Base-by-base conservation (phyloP, 2,329 filamentous ascomycete genomes). In the Xylogone sp. region DNA sequence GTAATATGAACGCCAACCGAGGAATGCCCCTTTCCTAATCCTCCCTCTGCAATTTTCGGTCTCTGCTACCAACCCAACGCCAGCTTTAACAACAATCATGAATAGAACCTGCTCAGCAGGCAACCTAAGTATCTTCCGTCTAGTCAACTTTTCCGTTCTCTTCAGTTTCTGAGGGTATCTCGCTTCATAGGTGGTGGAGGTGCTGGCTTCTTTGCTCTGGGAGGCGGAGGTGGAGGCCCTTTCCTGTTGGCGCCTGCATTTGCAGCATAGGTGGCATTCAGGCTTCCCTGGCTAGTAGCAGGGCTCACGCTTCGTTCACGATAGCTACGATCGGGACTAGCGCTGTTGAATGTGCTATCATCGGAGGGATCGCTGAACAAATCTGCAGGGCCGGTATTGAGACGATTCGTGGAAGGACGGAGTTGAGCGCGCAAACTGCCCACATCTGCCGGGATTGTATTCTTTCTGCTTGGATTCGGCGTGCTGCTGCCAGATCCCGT, bases 181-280 rank as follows among this genome's bases (percentile, higher is more conserved):
- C 81, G 71, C 73, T 86, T 86, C 70, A 83, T 77, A 20, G 84
- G 83, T 10, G 81, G 81, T 20, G 82, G 83, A 34, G 81, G 81
- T 53, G 83, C 82, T 12, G 83, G 82, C 67, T 87, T 87, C 74
- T 86, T 87, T 31, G 79, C 70, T 62, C 83, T 71, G 20, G 81
- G 79, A 21, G 81, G 81, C 21, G 83, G 84, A 22, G 84, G 83
- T 19, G 84, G 83, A 45, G 82, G 79, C 43, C 75, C 76, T 67
- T 81, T 83, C 65, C 68, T 62, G 46, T 29, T 57, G 49, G 46
- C 44, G 56, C 54, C 13, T 55, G 56, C 24, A 60, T 75, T 75
- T 62, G 78, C 83, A 20, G 75, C 69, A 24, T 71, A 73, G 54
- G 78, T 70, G 44, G 78, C 79, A 43, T 74, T 64, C 46, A 69